Evolutionary conservation across 1,284 basidiomycete genomes (phyloP).

Genomic region (Grifola frondosa): DNA sequence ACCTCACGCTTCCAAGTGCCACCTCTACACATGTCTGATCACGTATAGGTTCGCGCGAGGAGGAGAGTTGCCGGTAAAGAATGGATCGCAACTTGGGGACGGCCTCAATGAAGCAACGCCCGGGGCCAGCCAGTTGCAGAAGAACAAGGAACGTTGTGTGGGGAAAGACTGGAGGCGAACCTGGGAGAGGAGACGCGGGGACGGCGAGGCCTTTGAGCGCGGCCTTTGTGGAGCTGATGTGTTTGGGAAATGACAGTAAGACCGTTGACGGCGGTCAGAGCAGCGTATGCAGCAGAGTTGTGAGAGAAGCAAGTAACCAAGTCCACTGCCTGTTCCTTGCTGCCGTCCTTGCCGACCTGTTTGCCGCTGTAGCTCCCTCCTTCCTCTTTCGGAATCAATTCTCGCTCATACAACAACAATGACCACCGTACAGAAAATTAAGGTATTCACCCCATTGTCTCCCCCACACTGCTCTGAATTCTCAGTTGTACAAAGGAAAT

Average conservation of each 20-base stretch:
- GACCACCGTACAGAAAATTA: conserved; percentile 90
- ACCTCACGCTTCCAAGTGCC: conserved; percentile 95
- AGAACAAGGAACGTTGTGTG: conserved; percentile 36
- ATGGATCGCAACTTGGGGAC: conserved; percentile 31
- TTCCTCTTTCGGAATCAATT: conserved; percentile 11
- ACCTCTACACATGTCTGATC: conserved; percentile 64
- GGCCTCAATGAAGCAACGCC: conserved; percentile 36
- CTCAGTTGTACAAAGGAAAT: conserved; percentile 61
- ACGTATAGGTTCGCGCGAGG: conserved; percentile 22
- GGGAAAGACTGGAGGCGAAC: conserved; percentile 29
- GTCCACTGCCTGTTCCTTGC: conserved; percentile 2
- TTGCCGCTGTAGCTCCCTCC: not conserved
- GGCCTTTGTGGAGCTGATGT: conserved; percentile 4
- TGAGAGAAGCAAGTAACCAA: conserved; percentile 8
- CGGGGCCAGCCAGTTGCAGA: conserved; percentile 69
- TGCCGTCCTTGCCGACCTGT: not conserved
- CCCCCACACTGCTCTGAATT: conserved; percentile 5
- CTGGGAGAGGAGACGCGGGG: conserved; percentile 15
- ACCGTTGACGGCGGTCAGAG: conserved; percentile 7
- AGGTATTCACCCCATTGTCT: conserved; percentile 43
- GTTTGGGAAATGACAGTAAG: conserved; percentile 7
- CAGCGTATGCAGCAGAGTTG: conserved; percentile 9
- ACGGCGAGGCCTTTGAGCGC: conserved; percentile 15
- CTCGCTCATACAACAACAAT: conserved; percentile 42
- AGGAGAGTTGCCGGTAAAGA: conserved; percentile 25